phyloP scores from a whole-genome alignment of 805 yeast species.

The Starmera quercuum region DNA sequence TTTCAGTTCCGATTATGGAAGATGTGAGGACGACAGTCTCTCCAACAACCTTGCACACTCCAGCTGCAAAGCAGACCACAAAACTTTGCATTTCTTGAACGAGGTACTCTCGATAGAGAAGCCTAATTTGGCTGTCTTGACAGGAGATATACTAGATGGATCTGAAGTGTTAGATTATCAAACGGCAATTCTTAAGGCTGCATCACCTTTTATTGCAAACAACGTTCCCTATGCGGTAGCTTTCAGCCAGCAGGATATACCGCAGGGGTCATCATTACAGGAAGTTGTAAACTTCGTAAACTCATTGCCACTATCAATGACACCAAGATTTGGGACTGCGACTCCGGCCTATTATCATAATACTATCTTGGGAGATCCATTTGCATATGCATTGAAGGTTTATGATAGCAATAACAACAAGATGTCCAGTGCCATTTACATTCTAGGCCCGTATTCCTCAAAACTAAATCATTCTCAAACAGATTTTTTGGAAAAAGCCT shows the following conservation, averaged over 20 bases:
- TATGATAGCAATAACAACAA: constrained; percentile 18
- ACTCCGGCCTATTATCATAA: constrained; percentile 14
- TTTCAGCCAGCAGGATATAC: constrained; percentile 57
- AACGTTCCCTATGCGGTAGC: constrained; percentile 54
- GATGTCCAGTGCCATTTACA: constrained; percentile 34
- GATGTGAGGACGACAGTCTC: constrained; percentile 37
- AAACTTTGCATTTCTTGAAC: constrained; percentile 44
- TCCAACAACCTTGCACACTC: too few species aligned
- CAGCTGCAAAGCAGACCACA: constrained; percentile 46
- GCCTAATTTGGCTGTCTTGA: constrained; percentile 56
- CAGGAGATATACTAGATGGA: constrained; percentile 63
- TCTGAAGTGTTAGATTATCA: constrained; percentile 50
- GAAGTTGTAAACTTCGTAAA: constrained; percentile 37
- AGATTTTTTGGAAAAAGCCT: constrained; percentile 24
- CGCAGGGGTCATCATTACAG: constrained; percentile 35
- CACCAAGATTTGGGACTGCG: neutral
- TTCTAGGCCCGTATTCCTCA: constrained; percentile 47
- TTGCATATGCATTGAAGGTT: constrained; percentile 35
- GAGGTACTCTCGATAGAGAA: constrained; percentile 43
- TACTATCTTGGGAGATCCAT: constrained; percentile 42
- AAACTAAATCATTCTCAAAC: constrained; percentile 37
- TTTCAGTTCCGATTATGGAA: constrained; percentile 51
- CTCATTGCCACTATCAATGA: constrained; percentile 43
- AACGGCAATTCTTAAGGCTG: constrained; percentile 51
- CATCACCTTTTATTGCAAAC: constrained; percentile 44